phyloP scores from a whole-genome alignment of 1,284 basidiomycete species.

The Coniferiporia weirii region DNA sequence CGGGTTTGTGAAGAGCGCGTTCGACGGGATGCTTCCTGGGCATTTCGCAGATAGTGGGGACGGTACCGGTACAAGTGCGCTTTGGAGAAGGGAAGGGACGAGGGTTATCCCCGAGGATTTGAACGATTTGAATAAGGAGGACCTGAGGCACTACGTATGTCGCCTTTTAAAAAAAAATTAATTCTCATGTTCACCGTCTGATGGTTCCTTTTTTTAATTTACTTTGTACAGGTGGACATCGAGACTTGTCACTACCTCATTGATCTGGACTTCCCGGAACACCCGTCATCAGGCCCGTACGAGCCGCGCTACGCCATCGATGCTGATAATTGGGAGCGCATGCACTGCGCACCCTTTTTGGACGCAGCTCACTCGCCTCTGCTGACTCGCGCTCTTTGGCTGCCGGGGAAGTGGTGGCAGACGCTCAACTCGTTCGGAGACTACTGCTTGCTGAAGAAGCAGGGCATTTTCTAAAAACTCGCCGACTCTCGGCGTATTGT shows the following conservation, averaged over 20 bases:
- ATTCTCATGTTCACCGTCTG: not conserved
- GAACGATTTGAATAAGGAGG: conserved; percentile 88
- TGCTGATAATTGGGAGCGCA: conserved; percentile 65
- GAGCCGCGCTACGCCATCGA: conserved; percentile 79
- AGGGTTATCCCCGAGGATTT: conserved; percentile 58
- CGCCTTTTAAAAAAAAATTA: conserved; percentile 3
- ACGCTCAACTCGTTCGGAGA: conserved; percentile 61
- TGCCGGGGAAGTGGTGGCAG: conserved; percentile 68
- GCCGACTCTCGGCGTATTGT: too few species aligned
- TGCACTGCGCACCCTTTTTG: conserved; percentile 74
- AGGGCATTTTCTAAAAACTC: conserved; percentile 17
- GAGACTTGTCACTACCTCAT: conserved; percentile 82
- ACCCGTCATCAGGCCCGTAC: conserved; percentile 45
- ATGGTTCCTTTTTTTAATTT: not conserved
- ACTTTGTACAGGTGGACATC: conserved; percentile 53
- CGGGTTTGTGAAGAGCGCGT: conserved; percentile 84
- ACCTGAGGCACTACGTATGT: conserved; percentile 77
- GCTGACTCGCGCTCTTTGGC: conserved; percentile 71
- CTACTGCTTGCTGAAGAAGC: conserved; percentile 64
- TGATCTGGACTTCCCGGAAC: conserved; percentile 77
- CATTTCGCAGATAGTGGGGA: conserved; percentile 51
- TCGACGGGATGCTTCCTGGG: conserved; percentile 84
- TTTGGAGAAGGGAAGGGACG: conserved; percentile 66
- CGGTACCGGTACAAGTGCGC: conserved; percentile 28
- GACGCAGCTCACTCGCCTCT: conserved; percentile 71